phyloP scores from a whole-genome alignment of 352 stramenopile genomes.

The Globisporangium alternatum region DNA sequence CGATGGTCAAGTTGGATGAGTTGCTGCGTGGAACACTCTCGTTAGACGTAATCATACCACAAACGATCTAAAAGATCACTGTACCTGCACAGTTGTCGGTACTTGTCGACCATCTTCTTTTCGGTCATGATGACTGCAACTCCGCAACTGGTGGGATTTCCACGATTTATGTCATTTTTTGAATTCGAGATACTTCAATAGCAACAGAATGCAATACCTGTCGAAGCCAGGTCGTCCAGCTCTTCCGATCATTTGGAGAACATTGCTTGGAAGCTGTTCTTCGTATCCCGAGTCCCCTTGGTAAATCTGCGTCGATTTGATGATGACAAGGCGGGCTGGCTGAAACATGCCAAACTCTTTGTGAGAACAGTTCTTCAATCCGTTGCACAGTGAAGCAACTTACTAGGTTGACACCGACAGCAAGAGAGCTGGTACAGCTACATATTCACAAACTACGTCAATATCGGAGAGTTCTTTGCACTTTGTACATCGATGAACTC shows the following conservation, averaged over 20 bases:
- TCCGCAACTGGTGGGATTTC: conserved; percentile 13
- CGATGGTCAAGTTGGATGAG: conserved; percentile 10
- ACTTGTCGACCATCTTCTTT: conserved; percentile 18
- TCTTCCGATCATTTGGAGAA: conserved; percentile 46
- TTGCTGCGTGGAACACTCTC: conserved; percentile 5
- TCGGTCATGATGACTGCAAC: conserved; percentile 32
- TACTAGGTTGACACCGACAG: conserved; percentile 45
- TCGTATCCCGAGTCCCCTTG: conserved; percentile 23
- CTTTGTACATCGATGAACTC: not conserved
- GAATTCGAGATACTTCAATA: not conserved
- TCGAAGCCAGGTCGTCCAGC: conserved; percentile 33
- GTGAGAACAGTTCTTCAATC: not conserved
- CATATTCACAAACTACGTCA: not conserved
- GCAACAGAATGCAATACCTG: conserved; percentile 18
- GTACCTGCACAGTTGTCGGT: conserved; percentile 27
- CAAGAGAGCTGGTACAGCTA: conserved; percentile 38
- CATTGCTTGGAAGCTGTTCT: conserved; percentile 23
- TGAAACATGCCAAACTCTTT: conserved; percentile 6
- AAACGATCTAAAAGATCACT: not conserved
- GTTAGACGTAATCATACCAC: not conserved
- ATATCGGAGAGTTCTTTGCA: not conserved
- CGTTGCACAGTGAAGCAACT: not conserved
- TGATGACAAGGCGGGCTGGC: conserved; percentile 38
- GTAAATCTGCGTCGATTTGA: conserved; percentile 40
- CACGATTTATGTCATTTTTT: not conserved